These are phyloP conservation scores for Acephala macrosclerotiorum DNA, from an alignment of 2,329 filamentous ascomycete genomes.

Conservation along the genomic window DNA sequence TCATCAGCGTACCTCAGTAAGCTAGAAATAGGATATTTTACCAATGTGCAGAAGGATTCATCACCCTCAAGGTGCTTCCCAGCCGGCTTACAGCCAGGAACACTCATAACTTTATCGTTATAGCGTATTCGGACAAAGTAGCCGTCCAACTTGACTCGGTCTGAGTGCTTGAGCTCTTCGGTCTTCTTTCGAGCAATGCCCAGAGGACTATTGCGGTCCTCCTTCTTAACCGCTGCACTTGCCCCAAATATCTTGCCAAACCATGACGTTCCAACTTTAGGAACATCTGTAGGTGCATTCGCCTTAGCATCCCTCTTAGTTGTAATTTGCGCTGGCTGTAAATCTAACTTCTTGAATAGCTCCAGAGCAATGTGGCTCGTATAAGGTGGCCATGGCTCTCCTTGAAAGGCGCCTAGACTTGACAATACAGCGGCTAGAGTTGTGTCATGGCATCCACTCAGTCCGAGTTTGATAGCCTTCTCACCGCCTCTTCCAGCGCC, in stretches of 20 bases:
- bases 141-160: constrained; percentile 68
- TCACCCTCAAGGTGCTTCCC: constrained; percentile 90
- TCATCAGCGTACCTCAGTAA: background rate
- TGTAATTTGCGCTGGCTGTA: constrained; percentile 38
- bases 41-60: constrained; percentile 88
- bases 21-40: constrained; percentile 44
- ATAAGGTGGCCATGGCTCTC: constrained; percentile 85
- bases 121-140: constrained; percentile 93
- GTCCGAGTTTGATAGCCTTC: constrained; percentile 71
- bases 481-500: constrained; percentile 54
- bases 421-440: constrained; percentile 82
- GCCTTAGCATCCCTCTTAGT: constrained; percentile 31
- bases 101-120: constrained; percentile 82
- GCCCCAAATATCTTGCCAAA: constrained; percentile 38
- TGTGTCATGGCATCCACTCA: constrained; percentile 93
- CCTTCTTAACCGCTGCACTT: constrained; percentile 31
- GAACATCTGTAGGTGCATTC: background rate
- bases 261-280: constrained; percentile 34
- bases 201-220: constrained; percentile 38
- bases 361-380: constrained; percentile 93
- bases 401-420: constrained; percentile 80
- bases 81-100: constrained; percentile 79
- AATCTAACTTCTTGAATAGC: constrained; percentile 71
- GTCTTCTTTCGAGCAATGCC: constrained; percentile 68
- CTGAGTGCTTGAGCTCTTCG: constrained; percentile 59